These are phyloP conservation scores for Fraxinus xanthoxyloides DNA, from an alignment of 305 asterid species.

Conservation along the genomic window DNA sequence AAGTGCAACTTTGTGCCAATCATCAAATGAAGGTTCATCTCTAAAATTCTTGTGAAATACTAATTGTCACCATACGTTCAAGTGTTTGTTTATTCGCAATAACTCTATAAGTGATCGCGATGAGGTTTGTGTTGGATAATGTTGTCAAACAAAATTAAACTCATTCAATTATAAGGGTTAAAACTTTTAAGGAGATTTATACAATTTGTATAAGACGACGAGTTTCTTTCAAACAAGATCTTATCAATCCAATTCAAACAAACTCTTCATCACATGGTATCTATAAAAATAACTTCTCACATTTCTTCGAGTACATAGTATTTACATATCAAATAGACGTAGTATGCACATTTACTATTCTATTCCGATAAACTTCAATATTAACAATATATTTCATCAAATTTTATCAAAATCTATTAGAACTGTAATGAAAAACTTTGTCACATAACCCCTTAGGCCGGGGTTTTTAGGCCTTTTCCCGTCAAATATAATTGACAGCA, in stretches of 20 bases:
- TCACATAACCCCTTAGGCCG: too few species aligned
- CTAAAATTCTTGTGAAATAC: neutral
- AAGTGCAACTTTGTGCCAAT: neutral
- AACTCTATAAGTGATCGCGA: neutral
- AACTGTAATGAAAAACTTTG: too few species aligned
- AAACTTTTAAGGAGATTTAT: too few species aligned
- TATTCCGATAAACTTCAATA: neutral
- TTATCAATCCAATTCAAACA: neutral
- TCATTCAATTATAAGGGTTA: neutral
- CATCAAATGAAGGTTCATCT: neutral
- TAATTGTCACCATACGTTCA: neutral
- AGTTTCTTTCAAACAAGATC: neutral
- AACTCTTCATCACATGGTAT: neutral
- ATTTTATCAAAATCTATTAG: neutral
- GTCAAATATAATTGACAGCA: neutral
- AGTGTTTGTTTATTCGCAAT: neutral
- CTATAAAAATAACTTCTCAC: neutral
- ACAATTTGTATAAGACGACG: neutral
- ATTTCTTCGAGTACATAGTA: neutral
- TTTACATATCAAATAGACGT: neutral
- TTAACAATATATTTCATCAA: neutral
- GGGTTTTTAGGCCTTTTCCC: neutral
- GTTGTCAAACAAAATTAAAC: neutral
- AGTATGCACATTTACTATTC: neutral
- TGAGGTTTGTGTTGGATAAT: neutral